phyloP scores from a whole-genome alignment of 2,329 filamentous ascomycete genomes.

The Penicillium sp. region DNA sequence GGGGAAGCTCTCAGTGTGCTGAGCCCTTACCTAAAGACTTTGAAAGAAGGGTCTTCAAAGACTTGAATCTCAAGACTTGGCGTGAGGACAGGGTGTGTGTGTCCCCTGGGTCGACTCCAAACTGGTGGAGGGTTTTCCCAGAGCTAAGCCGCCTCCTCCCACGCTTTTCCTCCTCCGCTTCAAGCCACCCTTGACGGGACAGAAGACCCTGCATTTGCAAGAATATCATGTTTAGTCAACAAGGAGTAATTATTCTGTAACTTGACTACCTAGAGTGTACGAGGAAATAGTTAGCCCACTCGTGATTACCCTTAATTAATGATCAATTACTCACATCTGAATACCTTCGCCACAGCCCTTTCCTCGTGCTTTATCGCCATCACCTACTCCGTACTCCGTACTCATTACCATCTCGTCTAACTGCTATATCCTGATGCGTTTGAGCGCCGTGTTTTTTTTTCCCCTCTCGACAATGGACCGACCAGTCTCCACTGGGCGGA shows the following conservation, averaged over 20 bases:
- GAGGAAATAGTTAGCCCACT: too few species aligned
- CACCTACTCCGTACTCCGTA: background rate
- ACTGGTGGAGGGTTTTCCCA: conserved; percentile 1
- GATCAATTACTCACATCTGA: background rate
- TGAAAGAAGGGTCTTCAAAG: too few species aligned
- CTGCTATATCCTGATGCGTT: background rate
- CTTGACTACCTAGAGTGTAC: too few species aligned
- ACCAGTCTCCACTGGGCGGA: conserved; percentile 13
- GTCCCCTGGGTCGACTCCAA: conserved; percentile 2
- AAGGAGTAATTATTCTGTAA: too few species aligned
- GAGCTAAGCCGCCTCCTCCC: conserved; percentile 1
- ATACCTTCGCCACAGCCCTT: background rate
- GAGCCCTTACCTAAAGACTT: background rate
- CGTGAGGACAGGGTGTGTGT: background rate
- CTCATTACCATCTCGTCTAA: background rate
- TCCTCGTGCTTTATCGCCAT: background rate
- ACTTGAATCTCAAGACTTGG: background rate
- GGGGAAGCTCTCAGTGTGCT: background rate
- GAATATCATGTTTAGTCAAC: too few species aligned
- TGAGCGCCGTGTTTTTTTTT: background rate
- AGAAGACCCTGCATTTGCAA: conserved; percentile 16
- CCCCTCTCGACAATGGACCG: conserved; percentile 5
- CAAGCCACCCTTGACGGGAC: conserved; percentile 9
- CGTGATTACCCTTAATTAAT: background rate
- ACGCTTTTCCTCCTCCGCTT: background rate